phyloP scores from a whole-genome alignment of 2,329 filamentous ascomycete species.

The Colletotrichum coccodes region DNA sequence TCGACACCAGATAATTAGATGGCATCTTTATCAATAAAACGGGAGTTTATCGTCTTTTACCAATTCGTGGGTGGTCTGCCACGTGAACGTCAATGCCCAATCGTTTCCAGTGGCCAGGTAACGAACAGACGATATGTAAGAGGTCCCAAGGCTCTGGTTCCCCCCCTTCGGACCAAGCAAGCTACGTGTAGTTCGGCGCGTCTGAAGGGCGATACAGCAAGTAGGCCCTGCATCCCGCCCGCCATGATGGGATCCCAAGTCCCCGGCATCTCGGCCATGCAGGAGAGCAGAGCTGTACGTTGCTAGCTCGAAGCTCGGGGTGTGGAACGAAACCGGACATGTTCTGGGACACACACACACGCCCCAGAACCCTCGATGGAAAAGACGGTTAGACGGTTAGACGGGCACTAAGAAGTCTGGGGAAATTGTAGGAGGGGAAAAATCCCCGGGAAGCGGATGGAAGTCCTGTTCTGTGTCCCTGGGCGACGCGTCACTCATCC shows the following conservation, averaged over 20 bases:
- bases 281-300: not conserved
- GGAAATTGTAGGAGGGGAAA: not conserved
- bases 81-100: not conserved
- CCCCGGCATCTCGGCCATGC: not conserved
- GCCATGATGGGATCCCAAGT: not conserved
- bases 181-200: not conserved
- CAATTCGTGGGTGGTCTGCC: not conserved
- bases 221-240: not conserved
- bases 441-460: not conserved
- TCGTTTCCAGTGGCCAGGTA: not conserved
- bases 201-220: not conserved
- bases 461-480: not conserved
- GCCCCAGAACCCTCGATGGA: not conserved
- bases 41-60: not conserved
- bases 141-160: not conserved
- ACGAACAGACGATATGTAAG: not conserved
- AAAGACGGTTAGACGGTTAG: not conserved
- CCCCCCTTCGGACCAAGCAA: not conserved
- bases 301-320: not conserved
- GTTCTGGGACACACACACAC: not conserved
- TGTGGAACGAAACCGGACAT: not conserved
- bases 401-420: not conserved
- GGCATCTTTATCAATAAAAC: not conserved
- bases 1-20: not conserved
- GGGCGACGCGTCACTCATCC: slow-evolving; percentile 22